phyloP scores from a whole-genome alignment of 2,329 filamentous ascomycete species.

The Fusarium pseudoanthophilum region DNA sequence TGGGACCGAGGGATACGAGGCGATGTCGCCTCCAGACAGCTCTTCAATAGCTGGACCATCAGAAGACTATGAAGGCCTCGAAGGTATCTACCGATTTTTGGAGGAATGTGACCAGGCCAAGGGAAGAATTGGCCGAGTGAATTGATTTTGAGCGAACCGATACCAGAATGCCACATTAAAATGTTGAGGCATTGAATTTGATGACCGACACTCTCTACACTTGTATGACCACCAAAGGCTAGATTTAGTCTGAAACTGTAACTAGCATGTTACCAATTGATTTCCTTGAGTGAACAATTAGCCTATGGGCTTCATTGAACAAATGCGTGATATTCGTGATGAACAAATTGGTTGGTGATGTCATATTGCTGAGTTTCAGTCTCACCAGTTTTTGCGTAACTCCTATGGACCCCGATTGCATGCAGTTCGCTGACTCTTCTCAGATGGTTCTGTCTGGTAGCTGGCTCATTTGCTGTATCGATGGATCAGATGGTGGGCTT shows the following conservation, averaged over 20 bases:
- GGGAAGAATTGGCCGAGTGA: conserved; percentile 47
- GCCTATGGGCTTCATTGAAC: not conserved
- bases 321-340: not conserved
- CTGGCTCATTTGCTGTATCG: conserved; percentile 17
- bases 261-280: conserved; percentile 37
- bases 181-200: conserved; percentile 22
- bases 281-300: conserved; percentile 30
- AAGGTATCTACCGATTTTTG: conserved; percentile 68
- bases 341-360: not conserved
- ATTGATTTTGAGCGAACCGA: conserved; percentile 35
- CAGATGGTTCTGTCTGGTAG: conserved; percentile 19
- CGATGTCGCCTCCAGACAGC: conserved; percentile 60
- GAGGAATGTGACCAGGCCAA: conserved; percentile 65
- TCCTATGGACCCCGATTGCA: not conserved
- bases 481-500: conserved; percentile 22
- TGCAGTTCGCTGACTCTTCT: not conserved
- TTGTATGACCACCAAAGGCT: conserved; percentile 28
- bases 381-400: not conserved
- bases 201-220: conserved; percentile 44
- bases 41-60: conserved; percentile 59
- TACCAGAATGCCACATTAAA: conserved; percentile 30
- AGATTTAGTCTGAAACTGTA: conserved; percentile 28
- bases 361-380: not conserved
- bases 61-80: conserved; percentile 64
- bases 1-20: conserved; percentile 60